A percentile compares a stretch with the other conserved stretches of the same genome.
phyloP scores from a whole-genome alignment of 441 rosid genomes.

The Corymbia citriodora region DNA sequence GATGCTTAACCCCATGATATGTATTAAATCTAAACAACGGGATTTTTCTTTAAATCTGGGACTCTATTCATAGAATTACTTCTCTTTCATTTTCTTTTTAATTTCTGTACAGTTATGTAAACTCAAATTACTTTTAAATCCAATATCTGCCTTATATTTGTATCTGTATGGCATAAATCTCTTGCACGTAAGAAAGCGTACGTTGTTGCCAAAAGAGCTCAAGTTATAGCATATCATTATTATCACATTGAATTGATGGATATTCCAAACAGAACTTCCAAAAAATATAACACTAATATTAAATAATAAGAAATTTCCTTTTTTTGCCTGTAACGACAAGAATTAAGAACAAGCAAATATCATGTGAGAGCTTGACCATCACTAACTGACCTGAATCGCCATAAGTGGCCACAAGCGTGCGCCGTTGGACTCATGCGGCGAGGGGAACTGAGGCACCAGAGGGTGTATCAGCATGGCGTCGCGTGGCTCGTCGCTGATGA shows the following conservation, averaged over 20 bases:
- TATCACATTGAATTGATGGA: too few species aligned
- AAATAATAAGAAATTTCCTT: neutral
- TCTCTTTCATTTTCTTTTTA: neutral
- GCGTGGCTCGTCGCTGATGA: slow-evolving; percentile 4
- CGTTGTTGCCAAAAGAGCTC: too few species aligned
- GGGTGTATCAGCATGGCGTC: slow-evolving; percentile 14
- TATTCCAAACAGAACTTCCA: neutral
- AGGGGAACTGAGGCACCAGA: slow-evolving; percentile 13
- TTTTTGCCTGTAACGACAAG: too few species aligned
- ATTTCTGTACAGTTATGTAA: neutral
- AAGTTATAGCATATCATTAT: too few species aligned
- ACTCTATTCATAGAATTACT: neutral
- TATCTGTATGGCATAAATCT: neutral
- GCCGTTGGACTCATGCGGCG: neutral
- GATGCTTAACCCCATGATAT: neutral
- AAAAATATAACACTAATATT: neutral
- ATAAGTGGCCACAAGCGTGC: slow-evolving; percentile 9
- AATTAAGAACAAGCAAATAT: neutral
- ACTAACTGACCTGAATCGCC: slow-evolving; percentile 13
- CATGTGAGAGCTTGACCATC: neutral
- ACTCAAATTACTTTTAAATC: neutral
- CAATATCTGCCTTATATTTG: neutral
- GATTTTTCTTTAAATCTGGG: neutral
- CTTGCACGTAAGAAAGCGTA: neutral
- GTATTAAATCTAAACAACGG: too few species aligned